phyloP scores from a whole-genome alignment of 2,329 filamentous ascomycete genomes.

The Xylariaceae sp. region DNA sequence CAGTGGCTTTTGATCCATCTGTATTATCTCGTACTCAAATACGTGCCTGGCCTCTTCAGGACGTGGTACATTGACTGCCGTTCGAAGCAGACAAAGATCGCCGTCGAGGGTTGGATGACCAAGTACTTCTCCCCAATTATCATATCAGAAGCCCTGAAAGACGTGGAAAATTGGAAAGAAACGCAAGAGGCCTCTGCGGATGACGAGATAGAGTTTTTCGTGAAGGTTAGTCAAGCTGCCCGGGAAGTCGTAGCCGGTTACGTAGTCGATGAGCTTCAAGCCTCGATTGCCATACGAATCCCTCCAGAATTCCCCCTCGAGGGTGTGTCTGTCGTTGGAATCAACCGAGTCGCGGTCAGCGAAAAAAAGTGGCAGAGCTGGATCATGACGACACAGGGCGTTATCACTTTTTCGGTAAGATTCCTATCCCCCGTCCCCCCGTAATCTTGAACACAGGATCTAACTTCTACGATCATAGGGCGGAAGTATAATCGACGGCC shows the following conservation, averaged over 20 bases:
- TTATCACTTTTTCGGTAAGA: slow-evolving; percentile 82
- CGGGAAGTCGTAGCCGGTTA: slow-evolving; percentile 84
- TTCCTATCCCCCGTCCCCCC: not conserved
- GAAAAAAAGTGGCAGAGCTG: slow-evolving; percentile 93
- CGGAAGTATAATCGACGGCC: slow-evolving; percentile 83
- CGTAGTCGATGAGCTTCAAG: slow-evolving; percentile 83
- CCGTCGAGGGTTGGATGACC: slow-evolving; percentile 83
- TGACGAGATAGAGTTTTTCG: slow-evolving; percentile 59
- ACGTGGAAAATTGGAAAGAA: slow-evolving; percentile 68
- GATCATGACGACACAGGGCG: slow-evolving; percentile 85
- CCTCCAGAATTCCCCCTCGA: slow-evolving; percentile 83
- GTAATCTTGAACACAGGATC: not conserved
- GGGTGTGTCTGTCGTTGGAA: slow-evolving; percentile 72
- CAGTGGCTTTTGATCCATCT: slow-evolving; percentile 85
- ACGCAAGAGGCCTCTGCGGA: slow-evolving; percentile 51
- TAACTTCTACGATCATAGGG: slow-evolving; percentile 51
- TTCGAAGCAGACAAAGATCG: slow-evolving; percentile 76
- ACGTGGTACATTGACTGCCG: slow-evolving; percentile 82
- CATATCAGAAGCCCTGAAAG: slow-evolving; percentile 65
- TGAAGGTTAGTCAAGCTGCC: slow-evolving; percentile 73
- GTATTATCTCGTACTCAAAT: slow-evolving; percentile 79
- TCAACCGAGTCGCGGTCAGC: slow-evolving; percentile 83
- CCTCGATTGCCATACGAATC: slow-evolving; percentile 79
- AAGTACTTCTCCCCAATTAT: slow-evolving; percentile 78
- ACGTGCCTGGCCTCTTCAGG: slow-evolving; percentile 78